Evolutionary conservation across 345 rosid species (phyloP).

Genomic region (Citrus maxima): DNA sequence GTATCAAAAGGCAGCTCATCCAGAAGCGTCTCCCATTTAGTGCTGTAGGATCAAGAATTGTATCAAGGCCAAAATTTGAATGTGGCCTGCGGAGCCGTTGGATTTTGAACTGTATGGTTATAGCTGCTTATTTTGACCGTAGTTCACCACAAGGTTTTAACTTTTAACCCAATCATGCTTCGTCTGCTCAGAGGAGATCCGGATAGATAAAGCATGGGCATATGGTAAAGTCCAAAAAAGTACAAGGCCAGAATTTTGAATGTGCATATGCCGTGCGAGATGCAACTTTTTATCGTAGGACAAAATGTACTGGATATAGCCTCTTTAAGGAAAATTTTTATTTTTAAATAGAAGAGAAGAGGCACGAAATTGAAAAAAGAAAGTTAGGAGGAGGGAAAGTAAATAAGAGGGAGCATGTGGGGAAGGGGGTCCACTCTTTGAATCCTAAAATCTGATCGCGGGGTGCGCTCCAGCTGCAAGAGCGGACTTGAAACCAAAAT

Average conservation of each 20-base stretch:
- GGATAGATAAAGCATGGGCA: too few relatives aligned
- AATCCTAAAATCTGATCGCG: conserved; percentile 22
- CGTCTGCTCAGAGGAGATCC: too few relatives aligned
- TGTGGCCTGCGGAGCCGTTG: too few relatives aligned
- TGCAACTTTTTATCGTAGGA: background rate
- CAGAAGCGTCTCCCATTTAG: too few relatives aligned
- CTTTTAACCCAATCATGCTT: too few relatives aligned
- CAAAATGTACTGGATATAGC: background rate
- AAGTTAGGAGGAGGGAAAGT: background rate
- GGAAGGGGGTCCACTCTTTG: conserved; percentile 22
- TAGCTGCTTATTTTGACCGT: too few relatives aligned
- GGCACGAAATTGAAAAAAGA: background rate
- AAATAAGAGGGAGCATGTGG: conserved; percentile 6
- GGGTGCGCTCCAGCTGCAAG: conserved; percentile 38
- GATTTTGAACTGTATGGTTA: too few relatives aligned
- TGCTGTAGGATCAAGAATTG: too few relatives aligned
- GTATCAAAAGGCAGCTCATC: too few relatives aligned
- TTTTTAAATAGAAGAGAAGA: background rate
- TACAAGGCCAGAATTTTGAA: background rate
- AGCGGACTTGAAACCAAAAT: conserved; percentile 35
- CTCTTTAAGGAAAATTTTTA: background rate
- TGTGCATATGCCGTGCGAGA: background rate
- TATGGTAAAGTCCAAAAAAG: background rate
- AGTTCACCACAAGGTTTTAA: too few relatives aligned
- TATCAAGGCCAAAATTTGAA: too few relatives aligned